Base-by-base conservation (phyloP, 768 basidiomycete genomes). In the Flagelloscypha sp. region DNA sequence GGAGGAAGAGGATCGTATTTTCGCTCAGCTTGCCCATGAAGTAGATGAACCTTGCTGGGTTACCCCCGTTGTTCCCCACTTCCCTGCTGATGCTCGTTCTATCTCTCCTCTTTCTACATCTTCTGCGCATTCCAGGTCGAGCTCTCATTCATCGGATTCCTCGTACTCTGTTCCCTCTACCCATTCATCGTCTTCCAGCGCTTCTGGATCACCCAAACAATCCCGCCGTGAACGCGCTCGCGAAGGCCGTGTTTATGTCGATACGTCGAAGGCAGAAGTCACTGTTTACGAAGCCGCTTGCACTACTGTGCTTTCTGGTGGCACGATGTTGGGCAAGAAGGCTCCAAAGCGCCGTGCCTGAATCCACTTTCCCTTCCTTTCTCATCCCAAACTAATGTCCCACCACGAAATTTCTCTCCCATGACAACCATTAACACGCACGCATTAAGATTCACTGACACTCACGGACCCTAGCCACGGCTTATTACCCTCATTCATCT, bases 281-380 rank as follows among this genome's bases (percentile, higher is more conserved):
- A 87, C 84, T 30, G 81, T 82, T 48, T 88, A 88, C 48, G 84
- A 88, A 46, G 84, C 84, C 37, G 85, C 85, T 44, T 86, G 85
- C 70, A 88, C 85, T 35, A 86, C 84, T 19, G 84, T 87, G 33
- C 74, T 88, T 47, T 86, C 84, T 3, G 85, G 85, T 38, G 85
- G 84, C 44, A 84, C 87, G 46, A 88, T 88, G 85, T 80, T 88
- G 42, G 84, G 84, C 33, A 61, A 35, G 10, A 47, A 36, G 29
- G 15, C 51, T 32, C n/a, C n/a, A n/a, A n/a, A n/a, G n/a, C n/a
- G n/a, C n/a, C n/a, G n/a, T n/a, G n/a, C n/a, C n/a, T n/a, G n/a
- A n/a, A n/a, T n/a, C 37, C 39, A 38, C 35, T 40, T 38, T 46
- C 39, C 29, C 24, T 43, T 22, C 38, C 33, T 39, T 38, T 15